Base-by-base conservation (phyloP, 2,329 filamentous ascomycete genomes). In the Epichloe sibirici region DNA sequence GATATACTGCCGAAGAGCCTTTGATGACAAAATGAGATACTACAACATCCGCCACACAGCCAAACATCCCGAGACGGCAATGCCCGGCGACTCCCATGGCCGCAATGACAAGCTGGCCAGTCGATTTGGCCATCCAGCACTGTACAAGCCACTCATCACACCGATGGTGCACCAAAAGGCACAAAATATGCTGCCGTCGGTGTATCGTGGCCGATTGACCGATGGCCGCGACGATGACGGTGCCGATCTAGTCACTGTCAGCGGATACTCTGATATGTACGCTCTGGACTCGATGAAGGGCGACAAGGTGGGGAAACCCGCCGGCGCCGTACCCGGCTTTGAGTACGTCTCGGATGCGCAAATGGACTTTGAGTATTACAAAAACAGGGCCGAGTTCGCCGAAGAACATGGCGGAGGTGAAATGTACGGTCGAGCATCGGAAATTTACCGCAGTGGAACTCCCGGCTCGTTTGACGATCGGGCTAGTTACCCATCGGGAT, bases 111-210 rank as follows among this genome's bases (percentile, higher is more conserved):
- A 79, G 61, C 78, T 90, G 52, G 85, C 79, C 55, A 82, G 82
- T 25, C 79, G 87, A 28, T 98, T 96, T 64, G 90, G 90, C 2
- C 89, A 98, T 65, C 93, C 91, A 1, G 90, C 88, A 4, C 76
- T 97, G 15, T 95, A 93, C 73, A 87, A 86, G 67, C 85, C 87
- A 3, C 76, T 97, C 21, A 90, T 91, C 60, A 95, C 90, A 0
- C 91, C 91, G 3, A 96, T 97, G 90, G 91, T 97, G 3, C 86
- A 94, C 61, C 86, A 88, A 51, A 95, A 87, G 68, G 88, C 89
- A 2, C 88, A 93, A 62, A 90, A 93, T 54, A 77, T 93, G 42
- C 77, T 98, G 9, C 84, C 85, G n/a, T 81, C 86, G 44, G 77
- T 98, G 48, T 96, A 96, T 66, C 83, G 83, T 25, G 91, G 90